Percentiles rank a stretch among this genome's conserved stretches.
phyloP scores from a whole-genome alignment of 2,329 filamentous ascomycete species.

The Trichoderma koningiopsis region DNA sequence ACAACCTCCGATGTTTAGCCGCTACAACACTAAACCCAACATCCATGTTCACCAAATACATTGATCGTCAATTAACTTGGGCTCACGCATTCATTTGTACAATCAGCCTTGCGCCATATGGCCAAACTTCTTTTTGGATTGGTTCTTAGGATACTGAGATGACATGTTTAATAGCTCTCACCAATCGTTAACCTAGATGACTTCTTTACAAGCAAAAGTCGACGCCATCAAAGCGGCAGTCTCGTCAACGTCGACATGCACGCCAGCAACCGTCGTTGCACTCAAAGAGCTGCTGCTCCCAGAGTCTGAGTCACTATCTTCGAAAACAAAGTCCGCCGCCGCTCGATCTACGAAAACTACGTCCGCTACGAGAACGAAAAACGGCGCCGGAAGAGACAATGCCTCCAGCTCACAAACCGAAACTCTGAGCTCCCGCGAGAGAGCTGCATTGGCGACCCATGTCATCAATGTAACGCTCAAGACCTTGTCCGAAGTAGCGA shows the following conservation, averaged over 20 bases:
- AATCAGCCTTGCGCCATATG: conserved; percentile 30
- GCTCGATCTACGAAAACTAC: conserved; percentile 34
- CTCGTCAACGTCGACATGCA: conserved; percentile 56
- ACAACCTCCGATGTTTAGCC: conserved; percentile 43
- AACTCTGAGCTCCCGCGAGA: conserved; percentile 51
- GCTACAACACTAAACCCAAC: conserved; percentile 19
- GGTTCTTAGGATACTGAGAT: conserved; percentile 30
- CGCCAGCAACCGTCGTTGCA: conserved; percentile 49
- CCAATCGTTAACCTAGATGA: conserved; percentile 41
- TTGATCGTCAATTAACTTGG: conserved; percentile 14
- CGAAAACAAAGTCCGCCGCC: conserved; percentile 34
- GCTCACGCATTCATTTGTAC: conserved; percentile 28
- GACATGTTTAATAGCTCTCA: conserved; percentile 38
- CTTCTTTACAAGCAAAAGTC: conserved; percentile 47
- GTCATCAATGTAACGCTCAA: conserved; percentile 72
- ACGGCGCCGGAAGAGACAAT: conserved; percentile 28
- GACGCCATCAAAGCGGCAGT: conserved; percentile 58
- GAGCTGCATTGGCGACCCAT: conserved; percentile 69
- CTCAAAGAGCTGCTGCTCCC: conserved; percentile 51
- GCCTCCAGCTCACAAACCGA: conserved; percentile 30
- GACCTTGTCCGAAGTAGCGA: conserved; percentile 67
- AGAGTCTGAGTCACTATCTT: conserved; percentile 36
- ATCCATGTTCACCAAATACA: conserved; percentile 10
- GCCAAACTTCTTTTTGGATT: conserved; percentile 34
- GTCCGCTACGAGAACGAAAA: conserved; percentile 34